Base-by-base conservation (phyloP, 148 eudicot genomes). In the Nyssa sinensis region DNA sequence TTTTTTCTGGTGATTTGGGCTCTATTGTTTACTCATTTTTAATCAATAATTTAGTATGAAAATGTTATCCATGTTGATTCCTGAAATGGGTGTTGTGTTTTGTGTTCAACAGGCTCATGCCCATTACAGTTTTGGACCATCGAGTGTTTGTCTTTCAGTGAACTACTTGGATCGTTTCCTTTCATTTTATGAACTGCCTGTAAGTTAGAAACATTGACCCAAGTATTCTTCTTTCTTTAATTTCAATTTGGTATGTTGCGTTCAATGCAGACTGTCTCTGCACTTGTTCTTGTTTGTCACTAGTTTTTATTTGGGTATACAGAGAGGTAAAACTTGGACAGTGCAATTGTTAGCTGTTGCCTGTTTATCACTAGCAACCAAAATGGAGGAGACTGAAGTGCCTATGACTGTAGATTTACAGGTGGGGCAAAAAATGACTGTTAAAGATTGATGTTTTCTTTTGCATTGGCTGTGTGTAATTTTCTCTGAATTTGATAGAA, bases 101-200 rank as follows among this genome's bases (percentile, higher is more conserved):
- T 35, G 28, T 71, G 55, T 47, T 79, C 70, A 70, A 77, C 94
- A 95, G 98, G 98, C 88, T 74, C 86, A 82, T 88, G 70, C 82
- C 44, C 88, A 89, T 80, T 86, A 77, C 74, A 69, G 81, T 62
- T 95, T 89, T 79, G 89, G 90, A 77, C 86, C 91, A 31, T 69
- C 81, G 73, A 81, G 84, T 78, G 78, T 88, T 57, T 86, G 83
- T 72, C 77, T 93, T 29, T 82, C 96, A 21, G 78, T 89, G 53
- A 92, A 86, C 81, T 93, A 85, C 85, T 81, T 92, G 79, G 99
- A 95, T 76, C 87, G 99, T 25, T 92, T 89, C 75, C 78, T 88
- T 44, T 85, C 99, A 24, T 44, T 74, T 55, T 75, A 75, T 23
- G 85, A 86, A 47, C 28, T 92, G 31, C 98, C 93, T 32, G 97